Percentiles rank a stretch among this genome's conserved stretches.
phyloP scores from a whole-genome alignment of 371 early-diverging fungal species.

The Batkoa obscura region DNA sequence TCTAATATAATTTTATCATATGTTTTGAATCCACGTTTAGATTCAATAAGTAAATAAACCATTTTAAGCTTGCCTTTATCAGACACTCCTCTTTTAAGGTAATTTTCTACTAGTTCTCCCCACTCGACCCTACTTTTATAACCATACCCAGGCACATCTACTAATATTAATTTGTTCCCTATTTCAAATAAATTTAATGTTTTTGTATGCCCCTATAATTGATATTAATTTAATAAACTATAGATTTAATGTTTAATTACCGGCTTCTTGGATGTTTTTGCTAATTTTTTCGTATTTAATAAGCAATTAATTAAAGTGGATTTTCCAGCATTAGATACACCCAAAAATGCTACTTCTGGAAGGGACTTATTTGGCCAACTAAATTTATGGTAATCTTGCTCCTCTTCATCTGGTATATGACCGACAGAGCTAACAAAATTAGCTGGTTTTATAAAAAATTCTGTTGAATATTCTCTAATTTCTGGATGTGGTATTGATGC shows the following conservation, averaged over 20 bases:
- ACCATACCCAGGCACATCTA: conserved; percentile 72
- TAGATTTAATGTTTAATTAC: not conserved
- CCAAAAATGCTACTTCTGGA: not conserved
- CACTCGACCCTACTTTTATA: conserved; percentile 47
- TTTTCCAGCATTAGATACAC: conserved; percentile 4
- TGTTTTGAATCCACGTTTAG: not conserved
- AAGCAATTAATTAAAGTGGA: not conserved
- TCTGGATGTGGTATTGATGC: not conserved
- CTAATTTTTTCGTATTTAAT: not conserved
- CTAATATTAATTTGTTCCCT: conserved; percentile 30
- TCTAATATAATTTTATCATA: conserved; percentile 1
- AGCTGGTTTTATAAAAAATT: not conserved
- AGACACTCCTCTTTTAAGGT: not conserved
- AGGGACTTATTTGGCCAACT: not conserved
- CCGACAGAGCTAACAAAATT: not conserved
- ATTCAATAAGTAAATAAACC: not conserved
- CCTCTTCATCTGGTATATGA: too few relatives aligned
- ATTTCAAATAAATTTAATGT: conserved; percentile 47
- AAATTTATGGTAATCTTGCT: not conserved
- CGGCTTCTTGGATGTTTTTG: conserved; percentile 5
- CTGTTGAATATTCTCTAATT: not conserved
- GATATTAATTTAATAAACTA: conserved; percentile 6
- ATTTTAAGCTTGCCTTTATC: not conserved
- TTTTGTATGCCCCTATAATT: conserved; percentile 40
- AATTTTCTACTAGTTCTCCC: conserved; percentile 18